Percentiles rank a stretch among this genome's conserved stretches.
phyloP scores from a whole-genome alignment of 2,329 filamentous ascomycete species.

The Trichoderma sp. region DNA sequence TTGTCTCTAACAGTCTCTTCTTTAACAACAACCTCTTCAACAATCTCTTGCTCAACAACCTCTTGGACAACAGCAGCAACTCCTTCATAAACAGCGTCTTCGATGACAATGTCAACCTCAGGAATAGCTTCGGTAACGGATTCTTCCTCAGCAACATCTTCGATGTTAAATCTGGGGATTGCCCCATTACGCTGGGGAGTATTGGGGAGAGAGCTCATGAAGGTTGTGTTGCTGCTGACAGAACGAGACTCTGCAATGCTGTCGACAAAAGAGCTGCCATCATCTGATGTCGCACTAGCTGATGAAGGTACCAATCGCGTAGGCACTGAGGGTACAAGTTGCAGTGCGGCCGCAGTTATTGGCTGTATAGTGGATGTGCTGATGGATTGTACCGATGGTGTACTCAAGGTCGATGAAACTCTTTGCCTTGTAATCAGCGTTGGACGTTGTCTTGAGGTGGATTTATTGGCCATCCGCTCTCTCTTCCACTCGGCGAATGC shows the following conservation, averaged over 20 bases:
- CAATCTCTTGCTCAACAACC: neutral
- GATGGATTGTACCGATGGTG: neutral
- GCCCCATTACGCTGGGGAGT: neutral
- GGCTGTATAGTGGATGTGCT: neutral
- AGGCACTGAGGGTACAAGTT: neutral
- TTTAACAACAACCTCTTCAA: no score
- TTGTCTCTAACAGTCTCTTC: neutral
- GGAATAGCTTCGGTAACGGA: neutral
- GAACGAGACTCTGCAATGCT: neutral
- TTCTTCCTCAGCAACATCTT: neutral
- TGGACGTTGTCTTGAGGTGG: neutral
- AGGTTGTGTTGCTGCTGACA: neutral
- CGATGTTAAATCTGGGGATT: neutral
- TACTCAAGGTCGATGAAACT: neutral
- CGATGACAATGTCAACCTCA: neutral
- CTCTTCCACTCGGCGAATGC: conserved; percentile 2
- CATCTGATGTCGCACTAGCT: conserved; percentile 1
- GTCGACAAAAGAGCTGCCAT: neutral
- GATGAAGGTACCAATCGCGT: neutral
- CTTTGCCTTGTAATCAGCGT: neutral
- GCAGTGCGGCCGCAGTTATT: neutral
- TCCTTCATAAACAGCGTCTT: neutral
- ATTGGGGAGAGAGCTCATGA: neutral
- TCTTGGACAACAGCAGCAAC: neutral
- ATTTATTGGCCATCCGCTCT: neutral